Conservation (phyloP, 805 yeast genomes). For the Lipomyces spencermartinsiae region DNA sequence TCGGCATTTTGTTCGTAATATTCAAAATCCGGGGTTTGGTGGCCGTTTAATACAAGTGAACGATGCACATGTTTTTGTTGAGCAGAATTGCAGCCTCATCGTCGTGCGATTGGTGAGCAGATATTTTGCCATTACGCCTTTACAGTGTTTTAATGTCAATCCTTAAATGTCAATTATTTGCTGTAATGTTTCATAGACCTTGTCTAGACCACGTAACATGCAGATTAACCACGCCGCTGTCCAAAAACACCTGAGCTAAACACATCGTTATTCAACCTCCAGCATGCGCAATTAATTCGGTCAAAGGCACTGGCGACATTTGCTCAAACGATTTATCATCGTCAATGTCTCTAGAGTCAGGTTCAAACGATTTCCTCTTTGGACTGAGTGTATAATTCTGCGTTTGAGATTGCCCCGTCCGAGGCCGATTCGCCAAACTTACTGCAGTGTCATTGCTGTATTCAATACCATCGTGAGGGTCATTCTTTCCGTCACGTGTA, state of each 20-base stretch:
- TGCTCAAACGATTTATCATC: slow-evolving; percentile 20
- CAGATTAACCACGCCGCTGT: too few species aligned
- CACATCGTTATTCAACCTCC: not conserved
- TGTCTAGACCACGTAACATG: too few species aligned
- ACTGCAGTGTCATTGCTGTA: not conserved
- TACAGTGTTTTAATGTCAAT: too few species aligned
- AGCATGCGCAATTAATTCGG: not conserved
- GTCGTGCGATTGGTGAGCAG: too few species aligned
- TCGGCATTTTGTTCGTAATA: too few species aligned
- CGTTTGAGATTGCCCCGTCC: not conserved
- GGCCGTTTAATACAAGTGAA: too few species aligned
- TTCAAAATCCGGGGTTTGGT: too few species aligned
- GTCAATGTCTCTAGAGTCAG: not conserved
- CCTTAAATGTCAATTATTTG: too few species aligned
- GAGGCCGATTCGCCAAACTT: not conserved
- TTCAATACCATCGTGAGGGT: not conserved
- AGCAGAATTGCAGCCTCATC: too few species aligned
- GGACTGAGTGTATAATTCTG: not conserved
- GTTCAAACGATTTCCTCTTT: not conserved
- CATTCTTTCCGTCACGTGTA: not conserved
- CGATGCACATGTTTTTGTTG: too few species aligned
- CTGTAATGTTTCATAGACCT: too few species aligned
- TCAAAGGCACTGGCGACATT: slow-evolving; percentile 22
- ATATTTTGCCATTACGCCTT: too few species aligned
- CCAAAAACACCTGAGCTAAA: not conserved